These are phyloP conservation scores for Ceratobasidium sp. DNA, from an alignment of 1,284 basidiomycete species.

Conservation along the genomic window DNA sequence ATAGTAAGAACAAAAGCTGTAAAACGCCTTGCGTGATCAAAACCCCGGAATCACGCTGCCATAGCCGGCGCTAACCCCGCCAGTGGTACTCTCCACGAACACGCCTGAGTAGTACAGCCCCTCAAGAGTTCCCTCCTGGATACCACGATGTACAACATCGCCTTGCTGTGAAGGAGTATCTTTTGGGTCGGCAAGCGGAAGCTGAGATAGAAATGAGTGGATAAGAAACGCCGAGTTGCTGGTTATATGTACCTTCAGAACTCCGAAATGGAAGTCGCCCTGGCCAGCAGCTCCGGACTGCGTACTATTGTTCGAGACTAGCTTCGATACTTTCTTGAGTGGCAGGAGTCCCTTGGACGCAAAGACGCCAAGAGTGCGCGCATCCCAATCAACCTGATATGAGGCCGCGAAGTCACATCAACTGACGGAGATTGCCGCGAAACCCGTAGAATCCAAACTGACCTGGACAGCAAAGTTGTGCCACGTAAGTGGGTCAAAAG, in stretches of 20 bases:
- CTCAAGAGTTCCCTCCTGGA: conserved; percentile 50
- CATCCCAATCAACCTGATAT: conserved; percentile 59
- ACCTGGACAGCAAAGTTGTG: conserved; percentile 51
- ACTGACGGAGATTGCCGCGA: not conserved
- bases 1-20: too few relatives aligned
- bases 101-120: conserved; percentile 50
- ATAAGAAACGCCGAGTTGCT: not conserved
- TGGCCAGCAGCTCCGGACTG: conserved; percentile 49
- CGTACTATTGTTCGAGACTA: conserved; percentile 45
- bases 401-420: not conserved
- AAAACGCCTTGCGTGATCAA: conserved; percentile 51
- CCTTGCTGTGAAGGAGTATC: conserved; percentile 59
- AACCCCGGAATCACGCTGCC: conserved; percentile 37
- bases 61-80: conserved; percentile 49
- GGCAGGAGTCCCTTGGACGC: conserved; percentile 35
- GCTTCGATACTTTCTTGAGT: conserved; percentile 47
- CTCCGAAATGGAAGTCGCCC: conserved; percentile 49
- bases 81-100: conserved; percentile 49
- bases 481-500: conserved; percentile 47
- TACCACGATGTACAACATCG: conserved; percentile 50
- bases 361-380: conserved; percentile 57
- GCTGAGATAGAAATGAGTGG: conserved; percentile 55
- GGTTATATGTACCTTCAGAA: conserved; percentile 30
- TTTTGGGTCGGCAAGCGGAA: conserved; percentile 66
- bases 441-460: not conserved